These are phyloP conservation scores for Cladosporium halotolerans DNA, from an alignment of 2,329 filamentous ascomycete species.

Conservation along the genomic window DNA sequence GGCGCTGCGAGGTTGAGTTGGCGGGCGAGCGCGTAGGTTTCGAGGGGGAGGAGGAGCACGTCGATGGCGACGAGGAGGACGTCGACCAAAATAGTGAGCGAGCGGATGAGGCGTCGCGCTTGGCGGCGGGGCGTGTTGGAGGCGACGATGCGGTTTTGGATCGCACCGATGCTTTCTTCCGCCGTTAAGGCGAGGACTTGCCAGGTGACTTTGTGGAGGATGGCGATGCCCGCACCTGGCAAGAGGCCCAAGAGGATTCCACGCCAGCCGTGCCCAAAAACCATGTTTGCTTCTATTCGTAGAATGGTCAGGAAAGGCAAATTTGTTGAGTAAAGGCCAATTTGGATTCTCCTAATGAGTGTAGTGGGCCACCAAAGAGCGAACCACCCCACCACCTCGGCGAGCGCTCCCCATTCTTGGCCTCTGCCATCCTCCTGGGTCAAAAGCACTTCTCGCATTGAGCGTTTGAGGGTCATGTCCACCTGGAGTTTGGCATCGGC, in stretches of 20 bases:
- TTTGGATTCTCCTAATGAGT: conserved; percentile 18
- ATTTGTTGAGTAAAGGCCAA: conserved; percentile 20
- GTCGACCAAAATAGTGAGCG: conserved; percentile 14
- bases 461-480: conserved; percentile 6
- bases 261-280: conserved; percentile 9
- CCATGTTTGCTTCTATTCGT: conserved; percentile 11
- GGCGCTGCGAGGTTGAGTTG: conserved; percentile 23
- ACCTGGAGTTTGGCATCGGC: conserved; percentile 4
- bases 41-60: conserved; percentile 21
- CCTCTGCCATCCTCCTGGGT: conserved; percentile 21
- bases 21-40: conserved; percentile 22
- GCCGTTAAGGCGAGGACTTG: conserved; percentile 15
- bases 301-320: conserved; percentile 18
- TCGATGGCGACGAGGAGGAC: conserved; percentile 17
- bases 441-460: conserved; percentile 16
- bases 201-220: conserved; percentile 14
- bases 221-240: conserved; percentile 16
- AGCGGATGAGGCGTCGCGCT: conserved; percentile 12
- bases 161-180: conserved; percentile 15
- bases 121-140: conserved; percentile 12
- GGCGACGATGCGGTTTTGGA: conserved; percentile 14
- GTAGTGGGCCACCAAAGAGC: conserved; percentile 19
- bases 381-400: conserved; percentile 16
- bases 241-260: conserved; percentile 13
- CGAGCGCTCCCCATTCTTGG: conserved; percentile 14